Percentiles rank a stretch among this genome's conserved stretches.
These are phyloP conservation scores for Forsythia viridissima DNA, from an alignment of 257 asterid species.

Conservation along the genomic window DNA sequence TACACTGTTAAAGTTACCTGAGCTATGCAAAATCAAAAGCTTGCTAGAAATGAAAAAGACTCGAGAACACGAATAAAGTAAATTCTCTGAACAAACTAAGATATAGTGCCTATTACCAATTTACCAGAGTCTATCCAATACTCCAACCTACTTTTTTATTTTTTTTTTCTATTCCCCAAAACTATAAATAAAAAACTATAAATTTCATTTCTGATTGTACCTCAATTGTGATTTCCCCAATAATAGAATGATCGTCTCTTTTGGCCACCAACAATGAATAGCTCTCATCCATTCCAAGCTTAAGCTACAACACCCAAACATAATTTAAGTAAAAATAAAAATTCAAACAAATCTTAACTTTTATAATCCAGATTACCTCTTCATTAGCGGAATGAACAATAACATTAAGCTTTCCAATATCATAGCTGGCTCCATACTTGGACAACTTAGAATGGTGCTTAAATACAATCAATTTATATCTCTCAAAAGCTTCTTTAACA, in stretches of 20 bases:
- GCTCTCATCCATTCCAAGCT: constrained; percentile 92
- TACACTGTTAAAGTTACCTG: not conserved
- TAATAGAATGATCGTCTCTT: constrained; percentile 52
- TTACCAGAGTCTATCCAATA: not conserved
- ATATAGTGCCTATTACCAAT: not conserved
- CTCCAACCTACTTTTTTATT: not conserved
- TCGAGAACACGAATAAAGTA: not conserved
- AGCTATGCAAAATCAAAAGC: not conserved
- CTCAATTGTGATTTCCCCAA: constrained; percentile 72
- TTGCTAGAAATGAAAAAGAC: not conserved
- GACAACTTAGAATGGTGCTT: constrained; percentile 43
- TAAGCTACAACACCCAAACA: constrained; percentile 47
- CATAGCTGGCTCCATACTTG: constrained; percentile 38
- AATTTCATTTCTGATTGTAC: constrained; percentile 29
- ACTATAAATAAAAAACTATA: not conserved
- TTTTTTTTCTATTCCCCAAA: too few species aligned
- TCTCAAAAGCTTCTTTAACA: constrained; percentile 60
- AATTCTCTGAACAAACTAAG: not conserved
- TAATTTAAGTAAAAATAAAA: not conserved
- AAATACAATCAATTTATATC: constrained; percentile 65
- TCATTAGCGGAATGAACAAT: constrained; percentile 60
- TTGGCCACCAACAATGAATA: constrained; percentile 69
- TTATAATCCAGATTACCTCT: constrained; percentile 45
- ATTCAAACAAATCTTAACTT: not conserved
- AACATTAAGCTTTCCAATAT: constrained; percentile 50